These are phyloP conservation scores for Cyberlindnera maritima DNA, from an alignment of 805 yeast species.

Conservation along the genomic window DNA sequence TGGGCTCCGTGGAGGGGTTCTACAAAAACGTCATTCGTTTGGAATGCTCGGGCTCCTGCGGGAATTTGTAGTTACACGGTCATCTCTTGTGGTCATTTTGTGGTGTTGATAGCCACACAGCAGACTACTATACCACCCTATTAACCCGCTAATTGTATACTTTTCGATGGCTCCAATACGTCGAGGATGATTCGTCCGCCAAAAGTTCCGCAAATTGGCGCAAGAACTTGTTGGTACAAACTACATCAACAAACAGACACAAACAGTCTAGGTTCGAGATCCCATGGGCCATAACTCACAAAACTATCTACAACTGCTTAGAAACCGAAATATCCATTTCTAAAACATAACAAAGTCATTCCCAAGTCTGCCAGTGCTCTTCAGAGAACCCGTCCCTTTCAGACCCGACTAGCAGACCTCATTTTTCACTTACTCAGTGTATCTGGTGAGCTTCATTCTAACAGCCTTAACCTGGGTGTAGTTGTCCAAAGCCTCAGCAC, in stretches of 20 bases:
- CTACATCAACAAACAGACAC: not conserved
- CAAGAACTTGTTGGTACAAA: not conserved
- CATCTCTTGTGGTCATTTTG: too few species aligned
- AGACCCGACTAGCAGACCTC: not conserved
- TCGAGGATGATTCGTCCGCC: not conserved
- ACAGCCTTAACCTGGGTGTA: constrained; percentile 66
- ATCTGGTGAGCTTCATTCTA: constrained; percentile 42
- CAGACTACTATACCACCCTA: too few species aligned
- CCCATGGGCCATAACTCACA: too few species aligned
- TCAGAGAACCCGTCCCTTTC: not conserved
- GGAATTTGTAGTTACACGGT: not conserved
- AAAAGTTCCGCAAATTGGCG: not conserved
- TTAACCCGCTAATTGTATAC: too few species aligned
- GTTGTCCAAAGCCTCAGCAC: constrained; percentile 61
- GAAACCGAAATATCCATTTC: not conserved
- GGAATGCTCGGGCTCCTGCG: not conserved
- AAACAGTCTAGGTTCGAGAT: not conserved
- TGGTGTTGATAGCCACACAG: too few species aligned
- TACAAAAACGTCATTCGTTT: not conserved
- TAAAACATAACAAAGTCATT: not conserved
- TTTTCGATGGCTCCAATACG: too few species aligned
- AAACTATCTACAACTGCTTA: not conserved
- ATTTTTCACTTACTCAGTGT: constrained; percentile 9
- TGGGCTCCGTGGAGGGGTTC: not conserved
- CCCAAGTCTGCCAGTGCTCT: not conserved